Evolutionary conservation across 1,284 basidiomycete species (phyloP).

Genomic region (Trichosporon sp.): DNA sequence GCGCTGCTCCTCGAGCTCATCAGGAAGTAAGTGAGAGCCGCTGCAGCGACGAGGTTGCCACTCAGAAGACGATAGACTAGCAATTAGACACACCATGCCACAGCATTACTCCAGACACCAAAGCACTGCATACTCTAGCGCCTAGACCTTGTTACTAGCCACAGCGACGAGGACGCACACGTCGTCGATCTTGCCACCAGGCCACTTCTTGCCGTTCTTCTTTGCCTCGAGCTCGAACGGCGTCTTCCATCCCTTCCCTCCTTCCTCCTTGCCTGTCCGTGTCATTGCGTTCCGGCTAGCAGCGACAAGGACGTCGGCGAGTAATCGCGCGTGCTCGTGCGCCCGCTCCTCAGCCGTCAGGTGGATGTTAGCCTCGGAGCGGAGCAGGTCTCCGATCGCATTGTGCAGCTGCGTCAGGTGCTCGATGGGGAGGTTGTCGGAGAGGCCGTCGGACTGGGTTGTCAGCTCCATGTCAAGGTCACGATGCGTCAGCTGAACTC

Average conservation of each 20-base stretch:
- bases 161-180: neutral
- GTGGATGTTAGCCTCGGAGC: slow-evolving; percentile 33
- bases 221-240: slow-evolving; percentile 44
- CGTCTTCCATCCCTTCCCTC: slow-evolving; percentile 37
- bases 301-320: slow-evolving; percentile 49
- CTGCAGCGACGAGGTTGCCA: too few relatives aligned
- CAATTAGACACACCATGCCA: neutral
- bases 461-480: too few relatives aligned
- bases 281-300: slow-evolving; percentile 48
- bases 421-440: slow-evolving; percentile 52
- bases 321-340: slow-evolving; percentile 38
- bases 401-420: slow-evolving; percentile 42
- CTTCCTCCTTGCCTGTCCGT: slow-evolving; percentile 37
- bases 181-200: slow-evolving; percentile 51
- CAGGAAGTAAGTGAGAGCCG: neutral
- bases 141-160: neutral
- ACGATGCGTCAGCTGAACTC: too few relatives aligned
- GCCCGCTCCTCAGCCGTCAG: slow-evolving; percentile 31
- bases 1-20: slow-evolving; percentile 38
- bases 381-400: slow-evolving; percentile 27
- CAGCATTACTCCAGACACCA: neutral
- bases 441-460: slow-evolving; percentile 53
- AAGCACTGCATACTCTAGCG: neutral
- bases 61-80: too few relatives aligned
- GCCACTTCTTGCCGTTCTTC: slow-evolving; percentile 46